These are phyloP conservation scores for Chlorella sp. DNA, from an alignment of 139 green algal genomes.

Conservation along the genomic window DNA sequence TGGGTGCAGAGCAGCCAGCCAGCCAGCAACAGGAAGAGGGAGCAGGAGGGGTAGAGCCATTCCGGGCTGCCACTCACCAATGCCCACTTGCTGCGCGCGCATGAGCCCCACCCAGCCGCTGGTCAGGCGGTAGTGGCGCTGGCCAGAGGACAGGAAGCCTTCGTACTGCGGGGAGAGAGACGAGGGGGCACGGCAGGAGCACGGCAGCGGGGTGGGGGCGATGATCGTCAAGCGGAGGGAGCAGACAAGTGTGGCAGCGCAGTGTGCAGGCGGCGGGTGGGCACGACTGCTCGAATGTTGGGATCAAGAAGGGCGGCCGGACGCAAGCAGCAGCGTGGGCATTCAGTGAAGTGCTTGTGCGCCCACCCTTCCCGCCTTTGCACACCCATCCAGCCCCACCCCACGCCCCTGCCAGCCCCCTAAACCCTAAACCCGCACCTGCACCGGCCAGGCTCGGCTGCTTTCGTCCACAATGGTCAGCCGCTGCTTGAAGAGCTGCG, in stretches of 20 bases:
- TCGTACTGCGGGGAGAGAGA: constrained; percentile 47
- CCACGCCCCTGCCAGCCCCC: background rate
- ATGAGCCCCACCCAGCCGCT: constrained; percentile 55
- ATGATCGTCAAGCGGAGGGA: background rate
- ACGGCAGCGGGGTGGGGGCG: background rate
- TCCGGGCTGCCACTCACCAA: constrained; percentile 30
- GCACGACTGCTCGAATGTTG: too few relatives aligned
- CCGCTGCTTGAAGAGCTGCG: constrained; percentile 35
- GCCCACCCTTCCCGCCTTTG: too few relatives aligned
- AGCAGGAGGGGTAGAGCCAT: background rate
- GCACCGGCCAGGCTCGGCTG: constrained; percentile 22
- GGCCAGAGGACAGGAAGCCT: constrained; percentile 51
- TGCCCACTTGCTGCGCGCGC: constrained; percentile 41
- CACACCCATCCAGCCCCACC: background rate
- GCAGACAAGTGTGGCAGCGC: background rate
- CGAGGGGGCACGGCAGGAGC: background rate
- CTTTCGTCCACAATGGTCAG: constrained; percentile 27
- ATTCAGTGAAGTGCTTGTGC: background rate
- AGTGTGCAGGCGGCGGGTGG: background rate
- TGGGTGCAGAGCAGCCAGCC: background rate
- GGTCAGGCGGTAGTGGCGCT: constrained; percentile 62
- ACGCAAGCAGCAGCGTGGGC: background rate
- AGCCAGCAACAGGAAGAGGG: background rate
- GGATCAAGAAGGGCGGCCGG: background rate
- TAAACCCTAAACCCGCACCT: background rate